Evolutionary conservation across 2,329 filamentous ascomycete species (phyloP), one percentile per base, ranked within the genome.

Genomic region (Talaromyces sp.): DNA sequence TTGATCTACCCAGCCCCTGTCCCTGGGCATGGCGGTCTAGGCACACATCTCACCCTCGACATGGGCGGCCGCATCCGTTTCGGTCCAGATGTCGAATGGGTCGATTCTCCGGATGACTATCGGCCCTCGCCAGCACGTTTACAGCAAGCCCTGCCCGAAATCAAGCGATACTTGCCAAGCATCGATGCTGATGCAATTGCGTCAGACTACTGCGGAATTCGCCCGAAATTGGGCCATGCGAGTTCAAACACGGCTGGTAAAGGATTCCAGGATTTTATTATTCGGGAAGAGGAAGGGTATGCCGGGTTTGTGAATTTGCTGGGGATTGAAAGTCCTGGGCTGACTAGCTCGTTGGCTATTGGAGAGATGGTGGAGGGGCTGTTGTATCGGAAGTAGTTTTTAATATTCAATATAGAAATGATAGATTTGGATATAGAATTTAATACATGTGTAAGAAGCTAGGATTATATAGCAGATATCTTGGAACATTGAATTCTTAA

Each of bases 21-120:
- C 8, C 89, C 92, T 0, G 93, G 93, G 1, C 85, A 88, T 27
- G 93, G 87, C 57, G 94, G 95, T 0, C 94, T 99, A 0, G 95
- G 95, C 55, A 98, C 95, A 0, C 95, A 99, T 75, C 81, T 99
- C 18, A 99, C 95, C 0, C 84, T 98, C 61, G 95, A 99, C 74
- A 83, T 98, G 77, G 84, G 81, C 0, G 93, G 94, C 0, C 86
- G 91, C 0, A 83, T 98, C 51, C 89, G 92, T 42, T 99, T 99
- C 75, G 95, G 95, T 0, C 95, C 95, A 0, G 95, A 99, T 72
- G 90, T 97, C 14, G 92, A 98, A 74, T 98, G 95, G 95, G 89
- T 96, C 0, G 84, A 89, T 56, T 78, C 82, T 1, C 86, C 92
- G 0, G 76, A 78, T 8, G 87, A 96, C 69, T 81, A 96, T n/a